phyloP scores from a whole-genome alignment of 331 rosid species.

The Quercus lobata region DNA sequence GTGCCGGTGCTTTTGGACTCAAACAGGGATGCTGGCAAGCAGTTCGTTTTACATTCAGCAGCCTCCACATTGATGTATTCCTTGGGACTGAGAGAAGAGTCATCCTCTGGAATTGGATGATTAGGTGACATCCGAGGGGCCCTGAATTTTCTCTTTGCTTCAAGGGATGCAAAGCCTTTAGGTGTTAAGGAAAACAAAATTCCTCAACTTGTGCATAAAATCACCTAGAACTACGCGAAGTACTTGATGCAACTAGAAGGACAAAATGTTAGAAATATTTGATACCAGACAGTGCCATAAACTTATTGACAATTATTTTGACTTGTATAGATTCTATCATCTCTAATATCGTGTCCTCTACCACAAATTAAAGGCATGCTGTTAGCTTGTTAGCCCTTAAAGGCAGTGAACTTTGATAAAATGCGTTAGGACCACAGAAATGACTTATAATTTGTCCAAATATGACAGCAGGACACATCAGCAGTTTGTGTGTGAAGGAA shows the following conservation, averaged over 20 bases:
- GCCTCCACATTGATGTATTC: slow-evolving; percentile 31
- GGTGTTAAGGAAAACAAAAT: slow-evolving; percentile 44
- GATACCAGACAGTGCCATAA: neutral
- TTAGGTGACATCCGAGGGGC: slow-evolving; percentile 79
- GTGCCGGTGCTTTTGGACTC: slow-evolving; percentile 23
- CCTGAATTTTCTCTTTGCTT: slow-evolving; percentile 82
- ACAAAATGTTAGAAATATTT: neutral
- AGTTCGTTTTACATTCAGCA: slow-evolving; percentile 25
- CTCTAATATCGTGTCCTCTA: neutral
- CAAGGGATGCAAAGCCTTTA: slow-evolving; percentile 92
- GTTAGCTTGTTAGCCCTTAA: neutral
- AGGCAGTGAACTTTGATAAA: neutral
- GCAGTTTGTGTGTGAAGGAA: neutral
- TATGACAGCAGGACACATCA: neutral
- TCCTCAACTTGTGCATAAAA: slow-evolving; percentile 10
- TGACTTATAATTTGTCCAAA: neutral
- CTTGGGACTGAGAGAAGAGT: slow-evolving; percentile 36
- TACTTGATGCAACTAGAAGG: too few species aligned
- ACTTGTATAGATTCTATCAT: neutral
- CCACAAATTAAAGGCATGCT: neutral
- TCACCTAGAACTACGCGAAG: neutral
- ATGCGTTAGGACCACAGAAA: neutral
- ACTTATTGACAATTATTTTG: neutral
- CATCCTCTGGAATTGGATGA: slow-evolving; percentile 33
- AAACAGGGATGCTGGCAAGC: slow-evolving; percentile 23